Evolutionary conservation across 768 basidiomycete species (phyloP).

Genomic region (Erythrobasidium yunnanense): DNA sequence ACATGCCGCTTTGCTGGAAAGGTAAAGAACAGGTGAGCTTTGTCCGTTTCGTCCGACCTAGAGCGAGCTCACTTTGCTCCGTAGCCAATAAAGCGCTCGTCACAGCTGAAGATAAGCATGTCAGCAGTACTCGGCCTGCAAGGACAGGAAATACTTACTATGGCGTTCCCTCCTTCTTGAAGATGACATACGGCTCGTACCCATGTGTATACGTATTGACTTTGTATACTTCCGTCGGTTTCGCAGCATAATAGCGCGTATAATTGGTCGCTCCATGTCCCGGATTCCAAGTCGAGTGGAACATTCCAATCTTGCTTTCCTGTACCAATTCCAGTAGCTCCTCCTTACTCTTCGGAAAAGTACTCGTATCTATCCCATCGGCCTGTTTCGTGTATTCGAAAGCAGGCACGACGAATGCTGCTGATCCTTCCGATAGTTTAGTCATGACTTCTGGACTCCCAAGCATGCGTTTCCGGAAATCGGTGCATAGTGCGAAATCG

Average conservation of each 20-base stretch:
- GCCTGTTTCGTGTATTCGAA: constrained; percentile 64
- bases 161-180: constrained; percentile 60
- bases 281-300: constrained; percentile 63
- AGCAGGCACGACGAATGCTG: constrained; percentile 71
- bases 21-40: background rate
- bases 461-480: constrained; percentile 56
- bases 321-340: constrained; percentile 53
- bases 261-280: constrained; percentile 79
- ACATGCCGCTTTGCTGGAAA: constrained; percentile 73
- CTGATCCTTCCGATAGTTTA: constrained; percentile 52
- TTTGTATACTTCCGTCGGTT: constrained; percentile 58
- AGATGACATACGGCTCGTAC: constrained; percentile 80
- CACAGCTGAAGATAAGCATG: constrained; percentile 52
- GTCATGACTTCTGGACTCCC: constrained; percentile 44
- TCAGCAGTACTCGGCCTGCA: background rate
- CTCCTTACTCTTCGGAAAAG: constrained; percentile 61
- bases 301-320: constrained; percentile 55
- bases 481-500: constrained; percentile 73
- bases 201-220: constrained; percentile 63
- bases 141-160: constrained; percentile 48
- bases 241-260: constrained; percentile 53
- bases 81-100: constrained; percentile 81
- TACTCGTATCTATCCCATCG: constrained; percentile 52
- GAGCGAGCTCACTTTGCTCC: constrained; percentile 47
- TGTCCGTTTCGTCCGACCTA: background rate